These are phyloP conservation scores for Colletotrichum tropicale DNA, from an alignment of 2,329 filamentous ascomycete genomes.

Conservation along the genomic window DNA sequence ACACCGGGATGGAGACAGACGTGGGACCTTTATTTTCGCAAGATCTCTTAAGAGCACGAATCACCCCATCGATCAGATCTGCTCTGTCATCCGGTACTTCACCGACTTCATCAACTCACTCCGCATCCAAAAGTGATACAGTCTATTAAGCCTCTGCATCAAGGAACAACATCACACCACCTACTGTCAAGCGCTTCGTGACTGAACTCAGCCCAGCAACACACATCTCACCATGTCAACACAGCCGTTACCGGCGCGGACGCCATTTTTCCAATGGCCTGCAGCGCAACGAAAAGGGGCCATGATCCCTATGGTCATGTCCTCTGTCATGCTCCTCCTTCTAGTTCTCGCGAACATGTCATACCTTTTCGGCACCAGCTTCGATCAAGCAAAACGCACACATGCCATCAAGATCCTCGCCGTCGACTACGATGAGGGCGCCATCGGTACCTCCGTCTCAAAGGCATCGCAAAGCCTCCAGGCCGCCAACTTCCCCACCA, in stretches of 20 bases:
- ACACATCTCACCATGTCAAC: neutral
- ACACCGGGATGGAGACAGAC: neutral
- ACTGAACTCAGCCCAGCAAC: neutral
- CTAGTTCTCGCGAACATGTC: conserved; percentile 11
- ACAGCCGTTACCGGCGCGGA: neutral
- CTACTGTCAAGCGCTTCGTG: neutral
- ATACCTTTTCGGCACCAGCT: conserved; percentile 38
- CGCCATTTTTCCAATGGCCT: conserved; percentile 1
- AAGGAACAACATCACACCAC: neutral
- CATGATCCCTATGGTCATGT: neutral
- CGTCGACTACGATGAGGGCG: conserved; percentile 35
- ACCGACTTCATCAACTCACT: neutral
- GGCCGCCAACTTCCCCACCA: conserved; percentile 32
- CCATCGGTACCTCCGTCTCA: conserved; percentile 34
- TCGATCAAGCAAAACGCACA: conserved; percentile 23
- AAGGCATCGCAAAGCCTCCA: conserved; percentile 35
- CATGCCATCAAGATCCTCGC: conserved; percentile 31
- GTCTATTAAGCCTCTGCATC: neutral
- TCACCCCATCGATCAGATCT: neutral
- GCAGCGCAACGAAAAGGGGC: neutral
- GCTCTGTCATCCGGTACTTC: neutral
- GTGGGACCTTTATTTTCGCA: neutral
- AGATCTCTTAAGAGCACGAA: neutral
- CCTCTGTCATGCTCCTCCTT: conserved; percentile 1
- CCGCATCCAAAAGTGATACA: neutral